A percentile compares a stretch with the other conserved stretches of the same genome.
These are phyloP conservation scores for Talaromyces adpressus DNA, from an alignment of 495 filamentous ascomycete species.

Conservation along the genomic window DNA sequence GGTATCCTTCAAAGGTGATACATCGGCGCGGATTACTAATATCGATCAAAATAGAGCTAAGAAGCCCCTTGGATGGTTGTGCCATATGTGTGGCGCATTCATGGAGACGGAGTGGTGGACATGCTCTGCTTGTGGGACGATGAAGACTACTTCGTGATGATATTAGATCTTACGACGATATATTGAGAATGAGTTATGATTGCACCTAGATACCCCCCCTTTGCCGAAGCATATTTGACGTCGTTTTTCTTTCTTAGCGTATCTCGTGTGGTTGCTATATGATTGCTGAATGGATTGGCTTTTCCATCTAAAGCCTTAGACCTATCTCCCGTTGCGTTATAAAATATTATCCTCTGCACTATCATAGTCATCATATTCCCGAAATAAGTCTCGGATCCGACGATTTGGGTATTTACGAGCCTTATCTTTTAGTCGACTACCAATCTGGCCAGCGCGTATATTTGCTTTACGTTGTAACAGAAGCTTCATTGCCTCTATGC, in stretches of 20 bases:
- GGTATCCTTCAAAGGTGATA: conserved; percentile 23
- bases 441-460: too few relatives aligned
- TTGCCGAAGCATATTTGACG: not conserved
- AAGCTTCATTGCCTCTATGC: too few relatives aligned
- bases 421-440: too few relatives aligned
- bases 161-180: conserved; percentile 1
- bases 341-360: too few relatives aligned
- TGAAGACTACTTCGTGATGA: conserved; percentile 55
- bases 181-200: not conserved
- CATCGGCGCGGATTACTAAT: conserved; percentile 27
- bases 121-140: conserved; percentile 59
- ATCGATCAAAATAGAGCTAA: conserved; percentile 33
- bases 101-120: conserved; percentile 76
- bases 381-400: too few relatives aligned
- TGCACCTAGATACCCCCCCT: not conserved
- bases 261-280: not conserved
- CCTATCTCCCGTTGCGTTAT: too few relatives aligned
- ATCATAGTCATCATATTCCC: too few relatives aligned
- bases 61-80: conserved; percentile 59
- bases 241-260: not conserved
- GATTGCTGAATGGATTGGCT: not conserved
- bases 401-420: too few relatives aligned
- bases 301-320: too few relatives aligned
- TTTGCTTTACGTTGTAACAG: too few relatives aligned
- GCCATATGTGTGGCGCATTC: conserved; percentile 53